phyloP scores from a whole-genome alignment of 2,329 filamentous ascomycete genomes.

The Aureobasidium sp. region DNA sequence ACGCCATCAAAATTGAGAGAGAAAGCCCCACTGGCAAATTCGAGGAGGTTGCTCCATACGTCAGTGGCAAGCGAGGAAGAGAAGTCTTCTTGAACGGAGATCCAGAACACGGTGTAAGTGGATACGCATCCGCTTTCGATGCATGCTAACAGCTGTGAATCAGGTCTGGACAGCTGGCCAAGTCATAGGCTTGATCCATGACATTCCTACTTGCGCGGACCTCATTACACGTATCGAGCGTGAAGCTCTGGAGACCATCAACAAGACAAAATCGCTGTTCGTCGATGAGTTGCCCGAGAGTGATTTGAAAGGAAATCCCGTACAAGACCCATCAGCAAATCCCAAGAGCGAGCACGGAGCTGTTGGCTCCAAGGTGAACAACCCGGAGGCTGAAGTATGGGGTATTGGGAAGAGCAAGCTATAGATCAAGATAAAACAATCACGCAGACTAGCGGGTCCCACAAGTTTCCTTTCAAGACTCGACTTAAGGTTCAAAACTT shows the following conservation, averaged over 20 bases:
- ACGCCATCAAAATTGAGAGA: constrained; percentile 74
- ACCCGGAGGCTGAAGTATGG: constrained; percentile 36
- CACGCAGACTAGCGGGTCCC: too few species aligned
- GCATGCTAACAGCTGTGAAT: constrained; percentile 16
- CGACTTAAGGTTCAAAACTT: background rate
- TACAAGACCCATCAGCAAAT: constrained; percentile 21
- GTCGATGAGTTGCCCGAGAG: constrained; percentile 31
- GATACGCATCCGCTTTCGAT: too few species aligned
- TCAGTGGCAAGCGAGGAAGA: constrained; percentile 83
- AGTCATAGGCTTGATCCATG: constrained; percentile 62
- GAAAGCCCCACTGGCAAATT: constrained; percentile 83
- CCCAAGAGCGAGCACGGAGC: constrained; percentile 24
- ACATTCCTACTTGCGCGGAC: constrained; percentile 43
- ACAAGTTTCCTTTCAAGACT: too few species aligned
- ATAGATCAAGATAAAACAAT: constrained; percentile 8
- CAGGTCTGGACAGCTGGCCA: constrained; percentile 96
- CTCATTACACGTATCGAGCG: constrained; percentile 41
- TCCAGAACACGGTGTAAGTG: constrained; percentile 75
- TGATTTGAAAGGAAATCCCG: constrained; percentile 27
- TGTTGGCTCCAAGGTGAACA: constrained; percentile 31
- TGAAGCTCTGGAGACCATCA: constrained; percentile 39
- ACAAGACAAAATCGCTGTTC: constrained; percentile 33
- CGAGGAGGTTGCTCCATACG: constrained; percentile 74
- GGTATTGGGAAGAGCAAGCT: constrained; percentile 40
- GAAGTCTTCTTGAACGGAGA: constrained; percentile 92